phyloP scores from a whole-genome alignment of 2,329 filamentous ascomycete species.

The Calonectria crousiana region DNA sequence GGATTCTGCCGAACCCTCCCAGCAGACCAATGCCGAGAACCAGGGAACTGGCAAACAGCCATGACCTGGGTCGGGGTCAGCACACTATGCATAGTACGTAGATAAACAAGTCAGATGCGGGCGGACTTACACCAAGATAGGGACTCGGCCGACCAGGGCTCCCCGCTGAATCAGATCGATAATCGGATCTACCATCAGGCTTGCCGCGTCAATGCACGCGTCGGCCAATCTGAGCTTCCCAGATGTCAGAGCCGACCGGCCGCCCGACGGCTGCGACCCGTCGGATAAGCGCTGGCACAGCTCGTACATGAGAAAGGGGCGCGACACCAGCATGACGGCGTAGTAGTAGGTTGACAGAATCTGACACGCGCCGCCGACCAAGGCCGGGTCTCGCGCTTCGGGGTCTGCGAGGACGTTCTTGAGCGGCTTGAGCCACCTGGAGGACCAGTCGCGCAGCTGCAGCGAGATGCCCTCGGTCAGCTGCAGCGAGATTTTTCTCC shows the following conservation, averaged over 20 bases:
- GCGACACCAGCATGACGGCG: conserved; percentile 67
- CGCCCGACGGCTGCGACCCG: conserved; percentile 29
- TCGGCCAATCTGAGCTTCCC: conserved; percentile 65
- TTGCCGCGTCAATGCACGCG: conserved; percentile 67
- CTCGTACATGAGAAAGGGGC: conserved; percentile 69
- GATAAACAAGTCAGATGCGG: neutral
- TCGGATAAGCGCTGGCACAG: conserved; percentile 60
- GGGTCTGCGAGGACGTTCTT: conserved; percentile 51
- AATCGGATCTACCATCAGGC: conserved; percentile 64
- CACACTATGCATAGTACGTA: no score
- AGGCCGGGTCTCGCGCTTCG: conserved; percentile 39
- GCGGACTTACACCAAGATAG: conserved; percentile 62
- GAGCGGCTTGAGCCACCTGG: conserved; percentile 60
- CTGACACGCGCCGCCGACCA: conserved; percentile 62
- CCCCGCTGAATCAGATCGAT: conserved; percentile 58
- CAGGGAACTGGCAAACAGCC: conserved; percentile 66
- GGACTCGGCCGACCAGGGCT: conserved; percentile 58
- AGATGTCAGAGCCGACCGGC: conserved; percentile 46
- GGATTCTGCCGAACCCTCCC: conserved; percentile 63
- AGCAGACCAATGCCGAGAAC: conserved; percentile 65
- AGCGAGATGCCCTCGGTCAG: conserved; percentile 66
- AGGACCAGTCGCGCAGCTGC: conserved; percentile 65
- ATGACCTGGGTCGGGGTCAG: conserved; percentile 54
- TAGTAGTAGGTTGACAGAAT: conserved; percentile 67
- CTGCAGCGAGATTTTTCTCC: conserved; percentile 64